Evolutionary conservation across 208 protist species (phyloP).

Genomic region (Leishmania guyanensis): DNA sequence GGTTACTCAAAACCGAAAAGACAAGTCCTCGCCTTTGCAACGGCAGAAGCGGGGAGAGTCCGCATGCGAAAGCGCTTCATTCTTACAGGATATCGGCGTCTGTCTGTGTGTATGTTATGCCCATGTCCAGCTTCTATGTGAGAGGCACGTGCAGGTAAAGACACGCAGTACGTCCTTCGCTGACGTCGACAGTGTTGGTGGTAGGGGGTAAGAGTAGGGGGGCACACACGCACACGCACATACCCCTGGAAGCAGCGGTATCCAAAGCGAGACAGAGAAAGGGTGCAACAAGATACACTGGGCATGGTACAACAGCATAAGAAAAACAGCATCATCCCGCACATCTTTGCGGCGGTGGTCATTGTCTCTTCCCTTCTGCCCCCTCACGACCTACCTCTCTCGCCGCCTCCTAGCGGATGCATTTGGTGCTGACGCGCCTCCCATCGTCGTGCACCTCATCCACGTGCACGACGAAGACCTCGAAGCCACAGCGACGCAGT

Average conservation of each 20-base stretch:
- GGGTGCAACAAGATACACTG: neutral
- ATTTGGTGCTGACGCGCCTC: conserved; percentile 20
- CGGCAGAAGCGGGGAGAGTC: neutral
- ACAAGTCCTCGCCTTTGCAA: neutral
- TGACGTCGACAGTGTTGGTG: neutral
- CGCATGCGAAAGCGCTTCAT: neutral
- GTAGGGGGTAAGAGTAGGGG: neutral
- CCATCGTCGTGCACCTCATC: conserved; percentile 66
- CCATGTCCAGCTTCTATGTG: neutral
- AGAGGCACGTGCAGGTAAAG: neutral
- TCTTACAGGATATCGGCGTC: neutral
- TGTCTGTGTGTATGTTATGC: neutral
- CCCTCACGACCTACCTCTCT: neutral
- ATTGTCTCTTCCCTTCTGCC: no score
- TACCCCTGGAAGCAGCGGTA: neutral
- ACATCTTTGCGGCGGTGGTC: neutral
- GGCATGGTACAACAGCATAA: neutral
- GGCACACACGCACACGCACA: neutral
- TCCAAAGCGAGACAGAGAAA: neutral
- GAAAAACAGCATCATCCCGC: neutral
- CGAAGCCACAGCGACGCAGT: conserved; percentile 69
- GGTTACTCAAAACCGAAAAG: neutral
- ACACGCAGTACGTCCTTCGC: neutral
- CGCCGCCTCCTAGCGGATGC: conserved; percentile 7
- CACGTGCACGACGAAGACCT: conserved; percentile 90